Evolutionary conservation across 768 basidiomycete genomes (phyloP), one percentile per base, ranked within the genome.

Genomic region (Auricularia heimuer): DNA sequence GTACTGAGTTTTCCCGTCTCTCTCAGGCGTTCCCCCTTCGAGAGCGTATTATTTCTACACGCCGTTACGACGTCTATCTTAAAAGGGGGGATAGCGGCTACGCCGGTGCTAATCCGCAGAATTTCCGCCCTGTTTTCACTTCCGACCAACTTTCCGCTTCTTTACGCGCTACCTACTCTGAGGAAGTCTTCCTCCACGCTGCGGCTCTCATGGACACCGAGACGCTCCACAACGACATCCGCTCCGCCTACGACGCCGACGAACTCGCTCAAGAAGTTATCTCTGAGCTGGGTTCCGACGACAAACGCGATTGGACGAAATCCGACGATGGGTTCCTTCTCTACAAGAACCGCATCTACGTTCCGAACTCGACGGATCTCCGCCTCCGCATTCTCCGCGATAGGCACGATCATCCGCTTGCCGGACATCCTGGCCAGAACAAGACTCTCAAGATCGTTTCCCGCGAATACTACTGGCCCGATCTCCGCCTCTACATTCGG

Each of bases 391-490:
- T 77, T 62, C 64, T 80, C 8, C 66, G 72, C 10, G 65, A 64
- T 3, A 69, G 68, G 21, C 81, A 82, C 67, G 77, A 83, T 64
- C 63, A 68, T 24, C 68, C 72, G 2, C 61, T 75, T 29, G 73
- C 74, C 35, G 80, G 82, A 12, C 82, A 83, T 62, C 77, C 73
- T 6, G 81, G 82, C 3, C 71, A 68, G 12, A 67, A 65, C 2
- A 70, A 70, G 16, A 82, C 80, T 0, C 63, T 70, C 11, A 67
- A 73, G 3, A 64, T 75, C 1, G 66, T 82, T 3, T 54, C 47
- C 0, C 70, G 74, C 3, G 70, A 80, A 51, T 82, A 76, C 67
- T 78, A 71, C 2, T 83, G 80, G 80, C 80, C 73, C 1, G 62
- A 66, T 2, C 66, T 76, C 37, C 60, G 64, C 21, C 60, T 60